These are phyloP conservation scores for Centella asiatica DNA, from an alignment of 129 eudicot species.

Conservation along the genomic window DNA sequence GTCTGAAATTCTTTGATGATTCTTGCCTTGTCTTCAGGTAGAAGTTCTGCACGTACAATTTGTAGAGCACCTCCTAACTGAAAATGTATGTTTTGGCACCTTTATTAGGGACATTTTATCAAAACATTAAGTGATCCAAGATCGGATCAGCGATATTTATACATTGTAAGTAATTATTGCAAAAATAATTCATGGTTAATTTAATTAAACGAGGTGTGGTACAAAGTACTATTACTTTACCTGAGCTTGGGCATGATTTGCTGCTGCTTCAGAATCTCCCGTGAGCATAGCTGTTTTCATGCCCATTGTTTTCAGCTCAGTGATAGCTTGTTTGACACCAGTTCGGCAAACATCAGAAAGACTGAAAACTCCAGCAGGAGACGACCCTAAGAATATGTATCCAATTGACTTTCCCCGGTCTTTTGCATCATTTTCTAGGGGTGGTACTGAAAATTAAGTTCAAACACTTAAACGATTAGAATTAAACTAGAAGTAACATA, in stretches of 20 bases:
- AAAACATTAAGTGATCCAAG: not conserved
- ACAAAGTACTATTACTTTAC: no score
- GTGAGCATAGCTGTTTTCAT: conserved; percentile 83
- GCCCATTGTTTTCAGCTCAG: conserved; percentile 64
- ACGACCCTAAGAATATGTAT: conserved; percentile 47
- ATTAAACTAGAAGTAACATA: not conserved
- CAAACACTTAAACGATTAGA: conserved; percentile 11
- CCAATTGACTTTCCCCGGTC: conserved; percentile 71
- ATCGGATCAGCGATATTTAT: no score
- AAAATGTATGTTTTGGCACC: conserved; percentile 5
- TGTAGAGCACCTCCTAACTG: conserved; percentile 68
- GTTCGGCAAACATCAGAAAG: conserved; percentile 80
- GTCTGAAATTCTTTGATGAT: conserved; percentile 50
- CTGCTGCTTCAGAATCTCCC: conserved; percentile 75
- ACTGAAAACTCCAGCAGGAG: conserved; percentile 50
- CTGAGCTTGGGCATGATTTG: conserved; percentile 67
- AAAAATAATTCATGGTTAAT: not conserved
- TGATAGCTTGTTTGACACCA: conserved; percentile 73
- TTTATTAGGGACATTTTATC: conserved; percentile 6
- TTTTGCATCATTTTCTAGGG: conserved; percentile 18
- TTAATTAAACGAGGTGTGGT: no score
- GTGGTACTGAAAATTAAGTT: conserved; percentile 33
- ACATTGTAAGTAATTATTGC: no score
- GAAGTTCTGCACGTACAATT: conserved; percentile 50
- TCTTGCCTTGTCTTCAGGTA: conserved; percentile 80